These are phyloP conservation scores for Postia placenta DNA, from an alignment of 768 basidiomycete genomes.

Conservation along the genomic window DNA sequence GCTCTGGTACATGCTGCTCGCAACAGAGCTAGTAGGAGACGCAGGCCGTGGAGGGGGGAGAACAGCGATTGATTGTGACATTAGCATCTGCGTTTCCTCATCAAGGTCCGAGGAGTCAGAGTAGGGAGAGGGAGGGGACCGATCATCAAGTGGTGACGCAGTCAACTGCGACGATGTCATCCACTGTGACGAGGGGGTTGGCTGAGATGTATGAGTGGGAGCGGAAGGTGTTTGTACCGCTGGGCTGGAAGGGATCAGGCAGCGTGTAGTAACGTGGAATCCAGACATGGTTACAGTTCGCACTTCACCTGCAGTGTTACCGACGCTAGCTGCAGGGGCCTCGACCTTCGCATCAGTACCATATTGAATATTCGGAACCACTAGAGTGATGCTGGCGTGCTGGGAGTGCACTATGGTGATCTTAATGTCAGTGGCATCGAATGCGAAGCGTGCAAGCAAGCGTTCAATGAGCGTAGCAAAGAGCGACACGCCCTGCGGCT, in stretches of 20 bases:
- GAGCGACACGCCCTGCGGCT: conserved; percentile 73
- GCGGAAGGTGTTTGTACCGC: conserved; percentile 2
- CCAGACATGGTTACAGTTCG: conserved; percentile 55
- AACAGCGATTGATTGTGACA: conserved; percentile 70
- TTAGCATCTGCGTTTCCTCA: conserved; percentile 55
- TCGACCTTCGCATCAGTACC: conserved; percentile 33
- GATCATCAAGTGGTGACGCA: conserved; percentile 17
- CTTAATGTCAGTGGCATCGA: conserved; percentile 62
- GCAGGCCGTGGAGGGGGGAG: conserved; percentile 37
- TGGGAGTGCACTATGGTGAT: conserved; percentile 65
- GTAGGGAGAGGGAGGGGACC: conserved; percentile 43
- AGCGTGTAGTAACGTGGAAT: conserved; percentile 44
- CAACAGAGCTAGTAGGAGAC: conserved; percentile 35
- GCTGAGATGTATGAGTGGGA: conserved; percentile 18
- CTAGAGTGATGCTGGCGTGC: conserved; percentile 55
- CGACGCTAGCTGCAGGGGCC: background rate
- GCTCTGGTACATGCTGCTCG: conserved; percentile 76
- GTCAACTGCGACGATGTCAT: conserved; percentile 4
- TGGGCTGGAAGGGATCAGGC: conserved; percentile 29
- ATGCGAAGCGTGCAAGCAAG: conserved; percentile 72
- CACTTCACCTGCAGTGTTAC: conserved; percentile 19
- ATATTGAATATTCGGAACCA: conserved; percentile 53
- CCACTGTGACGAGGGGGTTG: conserved; percentile 21
- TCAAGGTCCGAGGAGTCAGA: conserved; percentile 38
- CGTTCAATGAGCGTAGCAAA: conserved; percentile 78